Evolutionary conservation across 2,329 filamentous ascomycete genomes (phyloP), one percentile per base, ranked within the genome.

Genomic region (Escovopsis sp.): DNA sequence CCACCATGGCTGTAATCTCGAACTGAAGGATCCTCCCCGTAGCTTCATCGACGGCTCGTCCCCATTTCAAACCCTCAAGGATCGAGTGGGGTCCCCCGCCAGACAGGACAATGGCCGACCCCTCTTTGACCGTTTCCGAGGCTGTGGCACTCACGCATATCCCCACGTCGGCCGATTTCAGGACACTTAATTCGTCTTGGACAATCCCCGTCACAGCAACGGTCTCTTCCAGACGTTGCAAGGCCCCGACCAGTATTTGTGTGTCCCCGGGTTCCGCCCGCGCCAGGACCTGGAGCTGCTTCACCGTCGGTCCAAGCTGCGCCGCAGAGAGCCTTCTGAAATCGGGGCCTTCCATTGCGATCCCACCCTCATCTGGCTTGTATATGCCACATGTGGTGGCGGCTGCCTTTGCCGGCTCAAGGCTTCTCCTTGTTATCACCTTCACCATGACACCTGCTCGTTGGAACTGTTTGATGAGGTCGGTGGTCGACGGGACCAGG

Each of bases 1-100:
- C 79, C 40, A 79, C 76, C 48, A 79, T 79, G 51, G 79, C 76
- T 1, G 77, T 82, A 44, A 82, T 71, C 61, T 74, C 69, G 46
- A 76, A 76, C 66, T 65, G 76, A 31, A 79, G 63, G 48, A 80
- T 79, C 49, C 79, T 79, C 49, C 75, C 66, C 25, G 79, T 72
- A 1, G 73, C 70, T 41, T 79, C 76, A 43, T 79, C 79, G 38
- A 79, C 75, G 10, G 71, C 70, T 37, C 76, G 65, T n/a, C 76
- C 76, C 76, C 75, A 79, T 45, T 72, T 69, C 32, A 80, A 61
- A 3, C 75, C 76, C 29, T 71, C 79, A 27, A 79, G 69, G 41
- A 79, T 79, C 2, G 74, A 73, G 8, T 65, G 53, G 44, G 79
- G 79, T 52, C 79, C 78, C 43, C 79, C 74, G 43, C 78, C 74